These are phyloP conservation scores for Saccharum officinarum DNA, from an alignment of 176 grass and related monocot species.

Conservation along the genomic window DNA sequence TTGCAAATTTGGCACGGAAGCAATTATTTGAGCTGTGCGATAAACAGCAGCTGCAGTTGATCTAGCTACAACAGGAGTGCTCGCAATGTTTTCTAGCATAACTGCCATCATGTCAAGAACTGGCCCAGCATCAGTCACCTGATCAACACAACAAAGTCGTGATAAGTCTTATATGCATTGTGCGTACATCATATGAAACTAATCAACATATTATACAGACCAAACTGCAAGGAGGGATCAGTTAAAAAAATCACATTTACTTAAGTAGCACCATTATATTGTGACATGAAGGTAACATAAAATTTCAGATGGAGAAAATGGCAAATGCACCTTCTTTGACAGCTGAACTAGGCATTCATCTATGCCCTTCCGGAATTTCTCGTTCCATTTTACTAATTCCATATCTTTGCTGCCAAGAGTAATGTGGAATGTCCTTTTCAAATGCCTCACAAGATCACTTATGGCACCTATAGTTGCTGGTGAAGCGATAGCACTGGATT, in stretches of 20 bases:
- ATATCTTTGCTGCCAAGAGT: slow-evolving; percentile 66
- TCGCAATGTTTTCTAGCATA: slow-evolving; percentile 91
- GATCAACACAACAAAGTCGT: slow-evolving; percentile 42
- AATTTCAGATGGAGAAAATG: slow-evolving; percentile 28
- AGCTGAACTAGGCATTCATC: slow-evolving; percentile 91
- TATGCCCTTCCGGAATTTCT: slow-evolving; percentile 67
- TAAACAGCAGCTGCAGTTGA: slow-evolving; percentile 95
- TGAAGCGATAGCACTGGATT: slow-evolving; percentile 75
- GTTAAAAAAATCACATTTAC: no score
- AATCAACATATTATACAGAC: slow-evolving; percentile 8
- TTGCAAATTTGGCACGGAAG: slow-evolving; percentile 85
- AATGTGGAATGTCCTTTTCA: slow-evolving; percentile 89
- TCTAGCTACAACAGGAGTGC: slow-evolving; percentile 69
- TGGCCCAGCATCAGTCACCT: slow-evolving; percentile 97
- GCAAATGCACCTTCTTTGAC: slow-evolving; percentile 81
- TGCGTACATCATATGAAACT: slow-evolving; percentile 15
- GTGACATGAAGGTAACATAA: slow-evolving; percentile 26
- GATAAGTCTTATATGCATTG: slow-evolving; percentile 26
- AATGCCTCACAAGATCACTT: slow-evolving; percentile 97
- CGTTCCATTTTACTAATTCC: slow-evolving; percentile 77
- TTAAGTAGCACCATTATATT: neutral
- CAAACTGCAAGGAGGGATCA: slow-evolving; percentile 14
- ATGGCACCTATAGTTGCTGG: slow-evolving; percentile 86
- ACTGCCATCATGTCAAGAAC: slow-evolving; percentile 99
- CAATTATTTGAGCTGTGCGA: slow-evolving; percentile 98